These are phyloP conservation scores for Huntiella bhutanensis DNA, from an alignment of 2,329 filamentous ascomycete genomes.

Conservation along the genomic window DNA sequence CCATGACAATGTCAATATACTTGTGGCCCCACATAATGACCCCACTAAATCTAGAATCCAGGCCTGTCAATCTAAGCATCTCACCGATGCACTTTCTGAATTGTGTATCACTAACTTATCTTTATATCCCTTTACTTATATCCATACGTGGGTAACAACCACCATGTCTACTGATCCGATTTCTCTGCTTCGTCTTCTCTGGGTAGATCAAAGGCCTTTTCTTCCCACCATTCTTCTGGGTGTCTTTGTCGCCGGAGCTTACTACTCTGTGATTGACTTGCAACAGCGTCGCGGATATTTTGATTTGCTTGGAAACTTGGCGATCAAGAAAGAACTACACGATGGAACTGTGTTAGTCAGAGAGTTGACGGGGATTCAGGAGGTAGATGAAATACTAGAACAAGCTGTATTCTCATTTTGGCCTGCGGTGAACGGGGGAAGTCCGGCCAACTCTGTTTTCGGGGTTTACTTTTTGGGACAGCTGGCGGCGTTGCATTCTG, in stretches of 20 bases:
- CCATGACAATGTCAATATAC: no score
- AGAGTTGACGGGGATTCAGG: slow-evolving; percentile 12
- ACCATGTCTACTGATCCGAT: background rate
- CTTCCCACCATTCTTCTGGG: slow-evolving; percentile 4
- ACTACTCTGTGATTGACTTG: slow-evolving; percentile 1
- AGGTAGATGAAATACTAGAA: slow-evolving; percentile 12
- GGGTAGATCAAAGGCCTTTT: slow-evolving; percentile 7
- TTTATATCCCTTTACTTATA: background rate
- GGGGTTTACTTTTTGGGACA: slow-evolving; percentile 14
- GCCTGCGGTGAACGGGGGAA: slow-evolving; percentile 11
- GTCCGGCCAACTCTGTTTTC: slow-evolving; percentile 12
- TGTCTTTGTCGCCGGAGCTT: slow-evolving; percentile 1
- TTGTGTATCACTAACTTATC: no score
- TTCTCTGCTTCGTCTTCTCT: slow-evolving; percentile 5
- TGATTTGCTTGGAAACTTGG: background rate
- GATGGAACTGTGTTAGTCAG: slow-evolving; percentile 1
- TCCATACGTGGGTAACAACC: background rate
- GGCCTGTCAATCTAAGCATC: no score
- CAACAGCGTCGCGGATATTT: slow-evolving; percentile 5
- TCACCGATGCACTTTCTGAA: no score
- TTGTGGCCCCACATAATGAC: no score
- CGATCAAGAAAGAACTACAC: background rate
- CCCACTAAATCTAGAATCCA: no score
- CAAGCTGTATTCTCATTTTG: slow-evolving; percentile 13
- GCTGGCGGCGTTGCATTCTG: slow-evolving; percentile 12